Percentiles rank a stretch among this genome's conserved stretches.
Conservation (phyloP, 2,329 filamentous ascomycete genomes). For the Dothiorella sarmentorum region DNA sequence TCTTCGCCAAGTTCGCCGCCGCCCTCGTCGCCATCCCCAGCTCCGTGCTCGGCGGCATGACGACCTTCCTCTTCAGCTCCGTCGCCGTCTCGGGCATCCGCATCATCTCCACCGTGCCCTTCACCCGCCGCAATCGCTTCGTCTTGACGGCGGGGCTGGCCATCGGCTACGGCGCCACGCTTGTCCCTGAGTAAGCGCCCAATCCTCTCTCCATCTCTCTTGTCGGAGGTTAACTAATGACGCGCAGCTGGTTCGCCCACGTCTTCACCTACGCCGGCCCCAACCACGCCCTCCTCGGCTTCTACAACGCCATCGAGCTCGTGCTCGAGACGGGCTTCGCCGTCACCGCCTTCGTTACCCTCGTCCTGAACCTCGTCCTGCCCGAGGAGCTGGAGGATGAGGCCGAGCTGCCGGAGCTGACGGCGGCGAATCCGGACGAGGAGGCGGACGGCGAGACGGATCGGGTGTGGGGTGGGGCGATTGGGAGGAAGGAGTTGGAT, state of each 20-base stretch:
- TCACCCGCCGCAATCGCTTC: constrained; percentile 78
- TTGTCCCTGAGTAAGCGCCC: constrained; percentile 45
- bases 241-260: constrained; percentile 65
- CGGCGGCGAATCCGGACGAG: constrained; percentile 39
- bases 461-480: constrained; percentile 26
- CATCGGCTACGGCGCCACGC: constrained; percentile 60
- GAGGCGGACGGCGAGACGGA: constrained; percentile 38
- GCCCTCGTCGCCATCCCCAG: constrained; percentile 71
- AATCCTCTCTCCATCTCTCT: too few species aligned
- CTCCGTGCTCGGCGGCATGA: constrained; percentile 50
- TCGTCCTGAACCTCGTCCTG: constrained; percentile 70
- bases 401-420: constrained; percentile 38
- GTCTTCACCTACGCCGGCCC: constrained; percentile 70
- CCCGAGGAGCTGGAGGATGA: constrained; percentile 63
- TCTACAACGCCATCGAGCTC: constrained; percentile 62
- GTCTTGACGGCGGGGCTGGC: constrained; percentile 73
- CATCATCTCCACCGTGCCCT: constrained; percentile 68
- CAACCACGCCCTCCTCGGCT: constrained; percentile 66
- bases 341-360: constrained; percentile 67
- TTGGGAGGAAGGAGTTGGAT: constrained; percentile 36
- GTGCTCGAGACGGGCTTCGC: constrained; percentile 61
- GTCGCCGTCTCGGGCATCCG: constrained; percentile 75
- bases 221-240: too few species aligned
- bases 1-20: constrained; percentile 81
- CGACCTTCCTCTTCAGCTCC: constrained; percentile 74